Conservation (phyloP, 805 yeast species). For the Lachancea mirantina region DNA sequence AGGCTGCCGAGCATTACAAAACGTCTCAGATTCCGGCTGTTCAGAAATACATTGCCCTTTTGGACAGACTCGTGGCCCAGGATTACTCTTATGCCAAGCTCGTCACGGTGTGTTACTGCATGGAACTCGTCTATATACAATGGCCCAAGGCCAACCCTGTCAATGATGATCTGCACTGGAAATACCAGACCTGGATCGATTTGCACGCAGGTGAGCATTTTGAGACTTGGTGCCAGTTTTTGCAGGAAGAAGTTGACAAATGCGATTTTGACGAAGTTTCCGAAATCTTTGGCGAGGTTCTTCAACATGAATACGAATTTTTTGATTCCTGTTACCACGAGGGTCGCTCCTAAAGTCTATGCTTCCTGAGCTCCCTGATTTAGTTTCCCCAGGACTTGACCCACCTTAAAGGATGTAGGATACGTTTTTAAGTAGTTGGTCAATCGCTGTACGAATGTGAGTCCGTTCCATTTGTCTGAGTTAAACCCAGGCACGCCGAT, state of each 20-base stretch:
- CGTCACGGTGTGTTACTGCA: conserved; percentile 38
- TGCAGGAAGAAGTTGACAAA: conserved; percentile 37
- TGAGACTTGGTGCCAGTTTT: conserved; percentile 41
- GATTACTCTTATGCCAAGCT: conserved; percentile 29
- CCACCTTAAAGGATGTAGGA: conserved; percentile 8
- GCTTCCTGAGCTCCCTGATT: conserved; percentile 2
- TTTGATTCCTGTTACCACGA: conserved; percentile 40
- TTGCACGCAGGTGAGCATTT: conserved; percentile 46
- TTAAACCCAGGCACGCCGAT: conserved; percentile 58
- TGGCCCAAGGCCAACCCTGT: conserved; percentile 42
- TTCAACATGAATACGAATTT: conserved; percentile 39
- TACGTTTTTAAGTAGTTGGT: conserved; percentile 27
- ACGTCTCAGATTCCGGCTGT: conserved; percentile 31
- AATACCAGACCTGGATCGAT: conserved; percentile 45
- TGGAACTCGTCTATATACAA: conserved; percentile 45
- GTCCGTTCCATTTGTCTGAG: conserved; percentile 56
- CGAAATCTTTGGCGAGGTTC: conserved; percentile 29
- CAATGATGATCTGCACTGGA: conserved; percentile 34
- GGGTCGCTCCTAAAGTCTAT: not conserved
- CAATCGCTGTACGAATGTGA: conserved; percentile 39
- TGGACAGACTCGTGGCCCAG: conserved; percentile 29
- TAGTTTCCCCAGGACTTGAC: conserved; percentile 8
- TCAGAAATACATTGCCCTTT: conserved; percentile 31
- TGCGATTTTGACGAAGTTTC: conserved; percentile 28
- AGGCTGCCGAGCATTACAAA: conserved; percentile 14